Conservation (phyloP, 73 alveolate genomes). For the Paramecium tetraurelia region DNA sequence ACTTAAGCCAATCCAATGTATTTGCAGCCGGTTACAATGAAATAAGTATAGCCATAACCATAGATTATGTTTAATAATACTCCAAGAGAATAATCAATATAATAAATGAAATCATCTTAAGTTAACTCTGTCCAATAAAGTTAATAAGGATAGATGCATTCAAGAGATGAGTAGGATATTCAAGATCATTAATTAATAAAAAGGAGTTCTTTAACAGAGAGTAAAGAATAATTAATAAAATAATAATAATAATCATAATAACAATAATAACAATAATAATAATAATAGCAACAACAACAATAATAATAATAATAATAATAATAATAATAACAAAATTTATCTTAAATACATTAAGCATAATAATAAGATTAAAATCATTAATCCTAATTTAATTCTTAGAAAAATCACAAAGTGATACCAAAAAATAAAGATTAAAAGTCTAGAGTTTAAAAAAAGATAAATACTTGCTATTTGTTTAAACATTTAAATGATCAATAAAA, state of each 20-base stretch:
- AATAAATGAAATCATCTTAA: neutral
- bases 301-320: neutral
- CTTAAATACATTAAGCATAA: neutral
- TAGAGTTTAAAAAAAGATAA: slow-evolving; percentile 46
- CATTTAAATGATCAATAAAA: slow-evolving; percentile 61
- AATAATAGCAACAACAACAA: neutral
- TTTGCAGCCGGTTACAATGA: neutral
- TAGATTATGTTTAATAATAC: neutral
- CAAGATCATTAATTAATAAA: neutral
- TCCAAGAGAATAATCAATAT: neutral
- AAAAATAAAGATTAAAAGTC: slow-evolving; percentile 63
- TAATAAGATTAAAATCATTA: neutral
- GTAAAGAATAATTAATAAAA: neutral
- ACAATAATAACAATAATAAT: neutral
- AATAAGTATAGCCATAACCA: neutral
- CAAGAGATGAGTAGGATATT: neutral
- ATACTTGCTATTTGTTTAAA: slow-evolving; percentile 60
- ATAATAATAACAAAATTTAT: neutral
- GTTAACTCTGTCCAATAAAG: neutral
- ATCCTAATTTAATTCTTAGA: neutral
- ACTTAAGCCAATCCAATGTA: neutral
- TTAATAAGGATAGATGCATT: neutral
- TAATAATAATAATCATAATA: neutral
- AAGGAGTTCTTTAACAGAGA: neutral
- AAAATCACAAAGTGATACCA: slow-evolving; percentile 9